A percentile compares a stretch with the other conserved stretches of the same genome.
These are phyloP conservation scores for Quercus berberidifolia DNA, from an alignment of 306 rosid species.

Conservation along the genomic window DNA sequence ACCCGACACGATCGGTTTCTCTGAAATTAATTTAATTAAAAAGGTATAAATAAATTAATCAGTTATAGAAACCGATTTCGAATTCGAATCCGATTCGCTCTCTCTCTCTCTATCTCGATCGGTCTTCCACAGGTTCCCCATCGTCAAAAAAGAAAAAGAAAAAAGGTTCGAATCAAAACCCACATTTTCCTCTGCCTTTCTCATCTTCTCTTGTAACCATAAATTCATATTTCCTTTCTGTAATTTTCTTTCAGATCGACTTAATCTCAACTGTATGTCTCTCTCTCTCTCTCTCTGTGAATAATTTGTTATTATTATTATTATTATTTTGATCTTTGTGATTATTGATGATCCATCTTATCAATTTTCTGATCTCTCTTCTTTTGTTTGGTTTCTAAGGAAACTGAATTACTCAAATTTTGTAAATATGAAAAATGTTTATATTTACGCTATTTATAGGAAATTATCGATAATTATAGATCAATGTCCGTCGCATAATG, in stretches of 20 bases:
- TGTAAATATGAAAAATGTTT: not conserved
- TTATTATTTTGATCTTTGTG: not conserved
- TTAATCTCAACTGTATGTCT: not conserved
- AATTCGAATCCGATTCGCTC: not conserved
- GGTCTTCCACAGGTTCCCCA: not conserved
- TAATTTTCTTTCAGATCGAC: conserved; percentile 24
- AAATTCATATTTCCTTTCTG: not conserved
- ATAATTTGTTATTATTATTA: not conserved
- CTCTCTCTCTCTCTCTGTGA: not conserved
- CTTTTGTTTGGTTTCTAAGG: not conserved
- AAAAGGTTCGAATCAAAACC: not conserved
- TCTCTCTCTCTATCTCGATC: not conserved
- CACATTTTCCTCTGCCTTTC: not conserved
- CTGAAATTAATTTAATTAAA: not conserved
- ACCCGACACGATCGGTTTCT: not conserved
- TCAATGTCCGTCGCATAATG: not conserved
- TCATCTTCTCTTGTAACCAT: not conserved
- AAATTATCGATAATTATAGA: not conserved
- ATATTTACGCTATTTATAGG: not conserved
- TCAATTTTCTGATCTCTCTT: not conserved
- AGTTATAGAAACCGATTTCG: too few species aligned
- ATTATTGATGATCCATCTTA: not conserved
- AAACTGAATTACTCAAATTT: not conserved
- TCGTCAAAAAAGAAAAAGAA: too few species aligned
- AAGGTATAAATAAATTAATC: not conserved